Evolutionary conservation across 176 grass and related monocot species (phyloP).

Genomic region (Coix lacrymajobi): DNA sequence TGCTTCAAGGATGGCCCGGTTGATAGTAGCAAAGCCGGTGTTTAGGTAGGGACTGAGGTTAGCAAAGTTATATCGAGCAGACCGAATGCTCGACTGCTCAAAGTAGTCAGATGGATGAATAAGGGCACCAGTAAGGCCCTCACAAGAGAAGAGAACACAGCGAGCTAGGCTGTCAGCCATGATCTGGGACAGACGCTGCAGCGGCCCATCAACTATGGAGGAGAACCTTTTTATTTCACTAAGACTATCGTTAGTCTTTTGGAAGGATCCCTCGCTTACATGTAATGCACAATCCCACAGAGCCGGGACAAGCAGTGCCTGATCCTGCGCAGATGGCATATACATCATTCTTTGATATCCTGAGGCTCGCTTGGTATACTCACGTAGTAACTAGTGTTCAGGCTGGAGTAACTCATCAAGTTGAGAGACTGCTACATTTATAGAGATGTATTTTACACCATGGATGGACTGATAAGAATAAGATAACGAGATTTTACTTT

Average conservation of each 20-base stretch:
- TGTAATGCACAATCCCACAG: background rate
- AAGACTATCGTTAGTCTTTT: constrained; percentile 1
- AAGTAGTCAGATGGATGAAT: constrained; percentile 18
- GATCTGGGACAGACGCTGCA: constrained; percentile 27
- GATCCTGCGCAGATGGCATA: background rate
- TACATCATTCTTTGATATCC: background rate
- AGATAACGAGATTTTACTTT: background rate
- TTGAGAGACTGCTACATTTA: background rate
- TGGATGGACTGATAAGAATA: background rate
- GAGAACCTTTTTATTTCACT: constrained; percentile 6
- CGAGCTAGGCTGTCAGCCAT: constrained; percentile 37
- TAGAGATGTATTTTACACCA: background rate
- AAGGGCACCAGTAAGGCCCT: constrained; percentile 5
- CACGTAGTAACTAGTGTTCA: background rate
- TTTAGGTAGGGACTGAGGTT: constrained; percentile 14
- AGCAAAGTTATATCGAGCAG: background rate
- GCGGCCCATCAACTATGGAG: constrained; percentile 13
- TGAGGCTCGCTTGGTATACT: background rate
- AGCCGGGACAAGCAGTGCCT: background rate
- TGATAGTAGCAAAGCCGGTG: constrained; percentile 38
- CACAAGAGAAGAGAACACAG: background rate
- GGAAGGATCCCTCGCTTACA: constrained; percentile 12
- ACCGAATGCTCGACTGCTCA: background rate
- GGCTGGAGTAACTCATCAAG: background rate
- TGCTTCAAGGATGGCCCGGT: constrained; percentile 51